Conservation (phyloP, 352 stramenopile species). For the Globisporangium spinosum region DNA sequence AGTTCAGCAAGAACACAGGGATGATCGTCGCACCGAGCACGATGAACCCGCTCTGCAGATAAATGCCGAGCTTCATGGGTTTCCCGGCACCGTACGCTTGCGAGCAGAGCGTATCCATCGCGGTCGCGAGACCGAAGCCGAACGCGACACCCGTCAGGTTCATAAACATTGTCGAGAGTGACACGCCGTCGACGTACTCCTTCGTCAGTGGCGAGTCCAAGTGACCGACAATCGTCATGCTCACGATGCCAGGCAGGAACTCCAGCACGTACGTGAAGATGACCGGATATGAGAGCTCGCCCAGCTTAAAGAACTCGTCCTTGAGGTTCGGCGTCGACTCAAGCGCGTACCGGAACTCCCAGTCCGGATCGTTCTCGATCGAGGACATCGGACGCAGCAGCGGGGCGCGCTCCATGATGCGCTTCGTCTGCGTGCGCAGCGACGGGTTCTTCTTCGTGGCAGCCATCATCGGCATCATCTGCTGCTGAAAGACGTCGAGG, state of each 20-base stretch:
- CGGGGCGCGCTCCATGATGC: slow-evolving; percentile 31
- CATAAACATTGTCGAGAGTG: slow-evolving; percentile 72
- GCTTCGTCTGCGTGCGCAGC: slow-evolving; percentile 22
- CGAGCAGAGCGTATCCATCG: slow-evolving; percentile 87
- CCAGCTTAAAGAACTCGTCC: slow-evolving; percentile 38
- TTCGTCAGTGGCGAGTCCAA: slow-evolving; percentile 67
- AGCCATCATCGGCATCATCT: background rate
- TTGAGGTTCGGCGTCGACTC: slow-evolving; percentile 23
- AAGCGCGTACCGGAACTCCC: slow-evolving; percentile 16
- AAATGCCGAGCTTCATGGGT: slow-evolving; percentile 73
- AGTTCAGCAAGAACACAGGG: slow-evolving; percentile 69
- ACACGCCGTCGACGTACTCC: slow-evolving; percentile 65
- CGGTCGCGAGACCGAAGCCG: slow-evolving; percentile 75
- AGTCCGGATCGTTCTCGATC: slow-evolving; percentile 29
- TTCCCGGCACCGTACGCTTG: slow-evolving; percentile 78
- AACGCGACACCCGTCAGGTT: slow-evolving; percentile 81
- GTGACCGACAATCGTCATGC: slow-evolving; percentile 64
- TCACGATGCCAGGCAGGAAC: slow-evolving; percentile 61
- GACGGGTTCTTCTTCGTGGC: slow-evolving; percentile 15
- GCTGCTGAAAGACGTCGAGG: background rate
- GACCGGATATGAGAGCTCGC: slow-evolving; percentile 50
- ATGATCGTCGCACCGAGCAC: slow-evolving; percentile 56
- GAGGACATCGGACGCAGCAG: slow-evolving; percentile 32
- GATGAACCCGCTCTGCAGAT: slow-evolving; percentile 75
- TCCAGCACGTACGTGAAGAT: slow-evolving; percentile 74